Evolutionary conservation across 2,329 filamentous ascomycete species (phyloP).

Genomic region (Escovopsis sp.): DNA sequence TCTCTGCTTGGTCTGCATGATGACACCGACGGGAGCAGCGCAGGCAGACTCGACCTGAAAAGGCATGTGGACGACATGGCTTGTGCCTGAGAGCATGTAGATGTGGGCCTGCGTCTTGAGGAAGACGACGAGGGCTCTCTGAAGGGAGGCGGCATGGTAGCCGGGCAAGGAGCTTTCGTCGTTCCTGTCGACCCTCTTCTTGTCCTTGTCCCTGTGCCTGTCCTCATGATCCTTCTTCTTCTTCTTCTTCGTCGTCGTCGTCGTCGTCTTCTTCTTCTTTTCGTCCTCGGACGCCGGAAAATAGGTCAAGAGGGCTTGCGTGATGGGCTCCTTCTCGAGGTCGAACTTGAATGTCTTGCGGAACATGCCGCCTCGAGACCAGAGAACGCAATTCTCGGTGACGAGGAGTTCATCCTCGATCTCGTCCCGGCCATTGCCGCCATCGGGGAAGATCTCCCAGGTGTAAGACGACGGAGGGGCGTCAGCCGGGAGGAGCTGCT

Average conservation of each 20-base stretch:
- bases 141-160: slow-evolving; percentile 19
- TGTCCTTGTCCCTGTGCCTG: too few species aligned
- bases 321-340: slow-evolving; percentile 70
- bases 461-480: slow-evolving; percentile 51
- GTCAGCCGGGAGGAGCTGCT: slow-evolving; percentile 58
- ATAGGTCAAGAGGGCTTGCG: slow-evolving; percentile 72
- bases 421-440: slow-evolving; percentile 21
- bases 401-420: slow-evolving; percentile 68
- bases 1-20: slow-evolving; percentile 68
- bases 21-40: slow-evolving; percentile 65
- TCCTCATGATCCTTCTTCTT: neutral
- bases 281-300: slow-evolving; percentile 47
- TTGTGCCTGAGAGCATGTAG: slow-evolving; percentile 77
- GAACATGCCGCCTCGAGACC: slow-evolving; percentile 75
- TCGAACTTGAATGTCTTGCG: slow-evolving; percentile 78
- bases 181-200: slow-evolving; percentile 2
- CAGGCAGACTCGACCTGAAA: slow-evolving; percentile 87
- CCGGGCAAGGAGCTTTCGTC: too few species aligned
- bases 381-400: slow-evolving; percentile 64
- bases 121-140: slow-evolving; percentile 72
- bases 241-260: neutral
- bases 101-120: slow-evolving; percentile 87
- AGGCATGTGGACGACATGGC: slow-evolving; percentile 79
- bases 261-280: neutral
- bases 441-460: slow-evolving; percentile 51